Percentiles rank a stretch among this genome's conserved stretches.
Conservation (phyloP, 2,329 filamentous ascomycete genomes). For the Amphichorda felina region DNA sequence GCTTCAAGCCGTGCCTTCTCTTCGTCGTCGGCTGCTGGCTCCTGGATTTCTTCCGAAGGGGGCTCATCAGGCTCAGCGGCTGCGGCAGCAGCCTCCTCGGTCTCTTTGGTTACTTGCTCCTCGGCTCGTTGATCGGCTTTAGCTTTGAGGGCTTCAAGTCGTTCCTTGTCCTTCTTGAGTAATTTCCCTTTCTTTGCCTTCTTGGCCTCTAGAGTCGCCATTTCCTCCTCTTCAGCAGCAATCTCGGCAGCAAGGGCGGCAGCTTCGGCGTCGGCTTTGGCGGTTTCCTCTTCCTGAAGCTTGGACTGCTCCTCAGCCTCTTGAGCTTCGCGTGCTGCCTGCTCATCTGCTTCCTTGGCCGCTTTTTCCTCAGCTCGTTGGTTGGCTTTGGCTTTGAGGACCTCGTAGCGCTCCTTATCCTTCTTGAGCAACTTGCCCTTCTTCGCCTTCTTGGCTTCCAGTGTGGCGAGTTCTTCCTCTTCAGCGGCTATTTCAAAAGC, state of each 20-base stretch:
- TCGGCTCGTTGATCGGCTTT: constrained; percentile 8
- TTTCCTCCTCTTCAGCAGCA: constrained; percentile 5
- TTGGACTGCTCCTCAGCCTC: no score
- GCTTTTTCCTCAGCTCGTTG: constrained; percentile 20
- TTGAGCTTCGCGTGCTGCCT: no score
- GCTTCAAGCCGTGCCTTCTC: constrained; percentile 14
- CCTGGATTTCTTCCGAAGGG: constrained; percentile 9
- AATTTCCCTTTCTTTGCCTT: constrained; percentile 15
- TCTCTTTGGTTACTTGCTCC: constrained; percentile 8
- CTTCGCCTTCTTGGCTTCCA: constrained; percentile 18
- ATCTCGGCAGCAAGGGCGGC: constrained; percentile 11
- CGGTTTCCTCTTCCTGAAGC: constrained; percentile 17
- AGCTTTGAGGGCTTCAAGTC: constrained; percentile 13
- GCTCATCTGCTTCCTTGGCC: constrained; percentile 7
- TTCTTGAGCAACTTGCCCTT: constrained; percentile 8
- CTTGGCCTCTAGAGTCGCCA: constrained; percentile 14
- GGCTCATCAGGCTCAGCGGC: constrained; percentile 7
- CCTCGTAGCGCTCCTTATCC: constrained; percentile 10
- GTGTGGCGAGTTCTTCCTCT: constrained; percentile 4
- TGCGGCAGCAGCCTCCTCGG: constrained; percentile 16
- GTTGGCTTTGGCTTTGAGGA: constrained; percentile 11
- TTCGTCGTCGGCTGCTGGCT: constrained; percentile 13
- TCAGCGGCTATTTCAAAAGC: constrained; percentile 8
- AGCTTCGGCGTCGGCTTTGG: constrained; percentile 16
- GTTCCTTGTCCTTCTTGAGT: constrained; percentile 6